Percentiles rank a stretch among this genome's conserved stretches.
phyloP scores from a whole-genome alignment of 345 rosid genomes.

The Hirschfeldia incana region DNA sequence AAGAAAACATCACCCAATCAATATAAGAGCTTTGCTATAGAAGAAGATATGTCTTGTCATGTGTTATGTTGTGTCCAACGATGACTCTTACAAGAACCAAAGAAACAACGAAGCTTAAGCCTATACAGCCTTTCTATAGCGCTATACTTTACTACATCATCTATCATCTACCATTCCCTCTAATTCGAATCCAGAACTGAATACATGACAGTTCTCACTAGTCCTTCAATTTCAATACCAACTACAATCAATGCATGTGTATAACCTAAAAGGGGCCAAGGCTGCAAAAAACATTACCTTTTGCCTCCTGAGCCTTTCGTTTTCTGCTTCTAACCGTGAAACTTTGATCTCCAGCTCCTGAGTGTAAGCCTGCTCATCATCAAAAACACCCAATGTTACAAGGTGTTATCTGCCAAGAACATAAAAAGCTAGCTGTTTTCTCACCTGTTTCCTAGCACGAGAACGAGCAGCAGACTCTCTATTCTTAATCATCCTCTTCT shows the following conservation, averaged over 20 bases:
- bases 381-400: neutral
- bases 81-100: neutral
- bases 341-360: slow-evolving; percentile 92
- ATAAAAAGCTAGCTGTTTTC: neutral
- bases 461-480: neutral
- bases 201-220: neutral
- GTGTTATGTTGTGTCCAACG: neutral
- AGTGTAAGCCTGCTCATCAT: slow-evolving; percentile 78
- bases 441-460: neutral
- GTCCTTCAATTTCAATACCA: neutral
- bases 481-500: neutral
- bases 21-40: neutral
- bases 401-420: no score
- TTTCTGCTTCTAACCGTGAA: slow-evolving; percentile 88
- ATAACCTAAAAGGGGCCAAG: neutral
- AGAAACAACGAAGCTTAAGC: neutral
- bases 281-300: no score
- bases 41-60: neutral
- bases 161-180: neutral
- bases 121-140: neutral
- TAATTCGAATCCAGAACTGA: neutral
- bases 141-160: neutral
- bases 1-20: neutral
- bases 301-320: slow-evolving; percentile 73
- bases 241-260: neutral